phyloP scores from a whole-genome alignment of 805 yeast genomes.

The Ogataea pignaliae region DNA sequence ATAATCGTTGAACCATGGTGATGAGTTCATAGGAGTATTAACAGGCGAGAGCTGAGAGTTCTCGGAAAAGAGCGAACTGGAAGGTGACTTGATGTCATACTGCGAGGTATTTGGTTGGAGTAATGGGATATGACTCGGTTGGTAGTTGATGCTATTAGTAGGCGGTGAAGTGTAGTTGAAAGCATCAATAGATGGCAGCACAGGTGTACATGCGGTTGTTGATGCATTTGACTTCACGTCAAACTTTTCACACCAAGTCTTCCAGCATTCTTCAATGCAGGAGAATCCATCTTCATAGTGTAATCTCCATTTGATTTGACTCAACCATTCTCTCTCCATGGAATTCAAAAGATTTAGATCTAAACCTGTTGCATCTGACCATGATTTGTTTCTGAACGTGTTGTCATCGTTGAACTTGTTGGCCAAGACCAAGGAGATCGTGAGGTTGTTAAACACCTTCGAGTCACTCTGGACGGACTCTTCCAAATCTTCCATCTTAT shows the following conservation, averaged over 20 bases:
- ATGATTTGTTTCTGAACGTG: slow-evolving; percentile 89
- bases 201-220: slow-evolving; percentile 1
- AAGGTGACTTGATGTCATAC: slow-evolving; percentile 16
- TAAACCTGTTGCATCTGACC: slow-evolving; percentile 95
- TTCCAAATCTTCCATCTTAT: slow-evolving; percentile 38
- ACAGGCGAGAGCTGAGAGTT: slow-evolving; percentile 22
- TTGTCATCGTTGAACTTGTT: slow-evolving; percentile 96
- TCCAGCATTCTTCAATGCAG: slow-evolving; percentile 34
- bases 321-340: slow-evolving; percentile 56
- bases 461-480: slow-evolving; percentile 28
- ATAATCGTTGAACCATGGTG: slow-evolving; percentile 21
- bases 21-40: slow-evolving; percentile 20
- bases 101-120: slow-evolving; percentile 2
- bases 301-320: slow-evolving; percentile 26
- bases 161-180: background rate
- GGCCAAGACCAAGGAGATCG: slow-evolving; percentile 73
- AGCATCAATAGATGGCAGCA: slow-evolving; percentile 3
- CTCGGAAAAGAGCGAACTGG: slow-evolving; percentile 18
- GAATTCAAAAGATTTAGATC: slow-evolving; percentile 53
- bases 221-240: slow-evolving; percentile 6
- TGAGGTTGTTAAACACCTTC: slow-evolving; percentile 50
- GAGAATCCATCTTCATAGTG: slow-evolving; percentile 28
- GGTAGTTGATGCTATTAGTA: slow-evolving; percentile 5
- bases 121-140: background rate
- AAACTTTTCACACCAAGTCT: slow-evolving; percentile 32